phyloP scores from a whole-genome alignment of 2,329 filamentous ascomycete genomes.

The Microdochium nivale region DNA sequence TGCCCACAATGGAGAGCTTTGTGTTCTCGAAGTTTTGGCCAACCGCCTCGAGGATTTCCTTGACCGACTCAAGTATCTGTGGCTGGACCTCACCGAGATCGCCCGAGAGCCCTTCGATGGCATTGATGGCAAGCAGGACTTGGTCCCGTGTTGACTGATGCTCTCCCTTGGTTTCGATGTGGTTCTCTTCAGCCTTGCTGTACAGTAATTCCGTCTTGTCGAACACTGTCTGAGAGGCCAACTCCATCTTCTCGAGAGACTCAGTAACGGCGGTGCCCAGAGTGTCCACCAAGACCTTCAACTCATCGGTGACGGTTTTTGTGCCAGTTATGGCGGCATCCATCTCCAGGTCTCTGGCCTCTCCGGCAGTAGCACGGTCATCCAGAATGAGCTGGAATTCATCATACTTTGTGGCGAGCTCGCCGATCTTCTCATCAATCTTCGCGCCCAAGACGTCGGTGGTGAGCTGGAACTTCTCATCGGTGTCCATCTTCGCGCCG shows the following conservation, averaged over 20 bases:
- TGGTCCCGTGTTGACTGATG: conserved; percentile 78
- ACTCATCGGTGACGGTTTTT: conserved; percentile 76
- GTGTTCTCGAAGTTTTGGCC: conserved; percentile 85
- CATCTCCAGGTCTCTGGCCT: conserved; percentile 64
- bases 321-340: conserved; percentile 66
- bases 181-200: conserved; percentile 64
- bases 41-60: conserved; percentile 76
- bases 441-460: conserved; percentile 45
- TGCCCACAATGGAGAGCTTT: conserved; percentile 50
- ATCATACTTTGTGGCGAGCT: conserved; percentile 81
- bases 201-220: conserved; percentile 73
- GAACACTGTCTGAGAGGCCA: conserved; percentile 82
- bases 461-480: conserved; percentile 62
- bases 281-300: conserved; percentile 78
- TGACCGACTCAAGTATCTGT: conserved; percentile 76
- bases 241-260: conserved; percentile 76
- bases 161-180: conserved; percentile 65
- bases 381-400: conserved; percentile 70
- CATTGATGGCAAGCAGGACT: conserved; percentile 63
- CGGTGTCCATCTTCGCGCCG: conserved; percentile 71
- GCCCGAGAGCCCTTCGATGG: conserved; percentile 67
- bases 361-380: conserved; percentile 62
- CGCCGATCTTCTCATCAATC: conserved; percentile 59
- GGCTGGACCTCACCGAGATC: conserved; percentile 79
- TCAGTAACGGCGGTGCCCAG: conserved; percentile 75